phyloP scores from a whole-genome alignment of 306 rosid genomes.

The Alnus glutinosa region DNA sequence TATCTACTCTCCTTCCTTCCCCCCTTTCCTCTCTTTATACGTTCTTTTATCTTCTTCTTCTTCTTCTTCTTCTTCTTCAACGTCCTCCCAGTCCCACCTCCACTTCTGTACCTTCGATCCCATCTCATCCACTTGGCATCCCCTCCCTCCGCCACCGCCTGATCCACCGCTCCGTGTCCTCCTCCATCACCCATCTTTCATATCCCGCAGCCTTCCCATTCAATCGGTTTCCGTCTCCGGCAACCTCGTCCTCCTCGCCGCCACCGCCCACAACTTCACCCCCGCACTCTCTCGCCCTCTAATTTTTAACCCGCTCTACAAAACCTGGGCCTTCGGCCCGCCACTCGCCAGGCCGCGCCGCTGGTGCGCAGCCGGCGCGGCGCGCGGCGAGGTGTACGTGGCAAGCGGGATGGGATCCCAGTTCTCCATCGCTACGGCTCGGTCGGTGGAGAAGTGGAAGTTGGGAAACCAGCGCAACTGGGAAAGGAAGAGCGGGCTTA shows the following conservation, averaged over 20 bases:
- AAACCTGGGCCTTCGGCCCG: conserved; percentile 55
- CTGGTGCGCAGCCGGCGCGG: conserved; percentile 72
- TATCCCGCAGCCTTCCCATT: conserved; percentile 67
- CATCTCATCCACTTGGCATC: conserved; percentile 47
- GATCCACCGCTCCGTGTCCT: conserved; percentile 47
- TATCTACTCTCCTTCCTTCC: conserved; percentile 66
- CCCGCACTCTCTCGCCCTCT: conserved; percentile 73
- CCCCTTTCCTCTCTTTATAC: conserved; percentile 68
- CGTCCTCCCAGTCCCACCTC: background rate
- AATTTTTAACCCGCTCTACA: conserved; percentile 47
- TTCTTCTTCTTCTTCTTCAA: conserved; percentile 8
- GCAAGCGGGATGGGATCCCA: conserved; percentile 80
- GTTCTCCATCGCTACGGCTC: conserved; percentile 57
- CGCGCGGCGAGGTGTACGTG: conserved; percentile 39
- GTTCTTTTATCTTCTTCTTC: conserved; percentile 43
- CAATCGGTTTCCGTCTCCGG: conserved; percentile 61
- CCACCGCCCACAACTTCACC: conserved; percentile 50
- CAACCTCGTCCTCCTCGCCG: conserved; percentile 69
- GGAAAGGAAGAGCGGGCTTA: conserved; percentile 42
- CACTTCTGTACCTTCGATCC: conserved; percentile 62
- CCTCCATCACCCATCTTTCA: conserved; percentile 81
- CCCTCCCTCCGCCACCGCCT: conserved; percentile 50
- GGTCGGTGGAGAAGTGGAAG: conserved; percentile 58
- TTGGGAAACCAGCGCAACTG: background rate
- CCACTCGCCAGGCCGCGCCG: conserved; percentile 56